Base-by-base conservation (phyloP, 495 filamentous ascomycete species). In the Aspergillus conjunctus region DNA sequence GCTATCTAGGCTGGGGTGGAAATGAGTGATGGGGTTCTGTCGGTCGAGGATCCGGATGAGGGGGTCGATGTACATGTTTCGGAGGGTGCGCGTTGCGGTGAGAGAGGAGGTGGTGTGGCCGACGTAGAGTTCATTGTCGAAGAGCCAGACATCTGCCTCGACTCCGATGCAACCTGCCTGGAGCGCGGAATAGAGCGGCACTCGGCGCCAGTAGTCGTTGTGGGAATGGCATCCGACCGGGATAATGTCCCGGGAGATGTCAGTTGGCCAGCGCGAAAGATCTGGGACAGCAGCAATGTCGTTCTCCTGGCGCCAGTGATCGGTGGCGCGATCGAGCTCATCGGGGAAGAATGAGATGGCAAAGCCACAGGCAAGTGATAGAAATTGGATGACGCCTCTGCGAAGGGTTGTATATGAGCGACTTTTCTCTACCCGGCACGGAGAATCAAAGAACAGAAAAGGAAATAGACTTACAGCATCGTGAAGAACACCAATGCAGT, bases 61-160 rank as follows among this genome's bases (percentile, higher is more conserved):
- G 8, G 85, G 85, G 37, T 85, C 71, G 59, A 86, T 69, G 66
- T 88, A 87, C 44, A 88, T 72, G 15, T 68, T 78, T 9, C 71
- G 68, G 15, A 88, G 70, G 1, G 85, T 87, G 6, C 80, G 77
- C 48, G 76, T 74, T 22, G 65, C 72, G 0, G 75, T 77, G 20
- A 86, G 71, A 33, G 78, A 71, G 1, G 76, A 73, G 7, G 67
- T 71, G 7, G 74, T 77, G 56, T 88, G 85, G 18, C 83, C 84
- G 22, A 88, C 81, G 54, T 77, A 88, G 17, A 91, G 77, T 9
- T 91, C 87, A 4, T 86, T 73, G 48, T 88, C 82, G 63, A 87
- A 85, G 10, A 90, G 81, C 91, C 91, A 97, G 18, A 97, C 87
- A 66, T 97, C 93, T 0, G 91, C 91, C 74, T 97, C 93, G 33